These are phyloP conservation scores for Serpula lacrymans DNA, from an alignment of 768 basidiomycete genomes.

Conservation along the genomic window DNA sequence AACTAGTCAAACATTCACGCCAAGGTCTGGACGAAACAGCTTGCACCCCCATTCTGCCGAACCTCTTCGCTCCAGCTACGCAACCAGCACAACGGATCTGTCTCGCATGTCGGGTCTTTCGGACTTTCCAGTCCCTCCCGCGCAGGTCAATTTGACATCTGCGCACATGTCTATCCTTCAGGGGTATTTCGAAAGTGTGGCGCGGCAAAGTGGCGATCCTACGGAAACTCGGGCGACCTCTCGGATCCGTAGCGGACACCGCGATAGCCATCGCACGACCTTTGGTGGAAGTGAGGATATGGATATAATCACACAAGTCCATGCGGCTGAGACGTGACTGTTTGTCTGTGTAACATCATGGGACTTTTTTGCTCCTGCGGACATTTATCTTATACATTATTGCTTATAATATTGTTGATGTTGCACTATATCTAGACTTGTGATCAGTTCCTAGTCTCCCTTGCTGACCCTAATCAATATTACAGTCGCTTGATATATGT, in stretches of 20 bases:
- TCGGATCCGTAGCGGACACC: slow-evolving; percentile 4
- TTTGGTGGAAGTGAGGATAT: slow-evolving; percentile 24
- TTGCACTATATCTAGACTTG: too few relatives aligned
- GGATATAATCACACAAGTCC: slow-evolving; percentile 14
- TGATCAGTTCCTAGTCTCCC: too few relatives aligned
- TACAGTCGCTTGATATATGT: too few relatives aligned
- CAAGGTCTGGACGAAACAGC: slow-evolving; percentile 18
- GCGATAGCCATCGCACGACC: slow-evolving; percentile 16
- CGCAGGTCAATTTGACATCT: slow-evolving; percentile 17
- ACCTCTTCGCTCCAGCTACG: slow-evolving; percentile 49
- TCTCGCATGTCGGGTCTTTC: slow-evolving; percentile 71
- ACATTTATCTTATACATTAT: too few relatives aligned
- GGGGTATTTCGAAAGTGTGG: slow-evolving; percentile 40
- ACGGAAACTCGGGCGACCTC: background rate
- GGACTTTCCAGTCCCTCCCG: slow-evolving; percentile 68
- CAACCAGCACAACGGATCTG: slow-evolving; percentile 50
- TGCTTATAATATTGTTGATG: too few relatives aligned
- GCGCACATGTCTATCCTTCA: slow-evolving; percentile 41
- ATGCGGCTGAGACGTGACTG: slow-evolving; percentile 12
- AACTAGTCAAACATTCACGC: slow-evolving; percentile 13
- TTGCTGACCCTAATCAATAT: too few relatives aligned
- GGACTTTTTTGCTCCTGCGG: too few relatives aligned
- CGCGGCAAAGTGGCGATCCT: background rate
- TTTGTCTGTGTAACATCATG: background rate
- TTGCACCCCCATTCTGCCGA: slow-evolving; percentile 25